These are phyloP conservation scores for Dactylorhiza incarnata DNA, from an alignment of 106 monocot species.

Conservation along the genomic window DNA sequence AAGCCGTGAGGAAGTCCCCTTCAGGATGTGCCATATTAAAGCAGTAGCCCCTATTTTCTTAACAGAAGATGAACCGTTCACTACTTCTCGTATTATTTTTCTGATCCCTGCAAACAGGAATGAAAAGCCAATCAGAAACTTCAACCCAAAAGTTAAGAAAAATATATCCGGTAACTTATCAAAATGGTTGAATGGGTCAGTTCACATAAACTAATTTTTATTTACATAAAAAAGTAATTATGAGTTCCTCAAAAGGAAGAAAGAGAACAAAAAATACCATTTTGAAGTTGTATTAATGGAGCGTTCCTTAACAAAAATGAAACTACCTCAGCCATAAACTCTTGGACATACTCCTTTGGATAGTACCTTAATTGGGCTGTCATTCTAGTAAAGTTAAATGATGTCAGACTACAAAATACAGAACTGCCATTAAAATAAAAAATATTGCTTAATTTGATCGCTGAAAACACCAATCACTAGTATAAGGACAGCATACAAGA, in stretches of 20 bases:
- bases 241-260: background rate
- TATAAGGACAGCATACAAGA: background rate
- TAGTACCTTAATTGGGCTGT: slow-evolving; percentile 58
- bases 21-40: slow-evolving; percentile 68
- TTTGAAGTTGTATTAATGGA: slow-evolving; percentile 40
- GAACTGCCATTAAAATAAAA: background rate
- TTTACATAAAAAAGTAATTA: background rate
- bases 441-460: background rate
- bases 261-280: slow-evolving; percentile 39
- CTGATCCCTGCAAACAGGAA: slow-evolving; percentile 42
- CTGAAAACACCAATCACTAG: background rate
- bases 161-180: background rate
- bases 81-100: slow-evolving; percentile 46
- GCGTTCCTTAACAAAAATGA: slow-evolving; percentile 87
- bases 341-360: slow-evolving; percentile 70
- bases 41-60: slow-evolving; percentile 39
- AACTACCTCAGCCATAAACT: slow-evolving; percentile 83
- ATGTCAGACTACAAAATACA: background rate
- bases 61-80: slow-evolving; percentile 23
- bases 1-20: slow-evolving; percentile 66
- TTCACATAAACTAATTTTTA: background rate
- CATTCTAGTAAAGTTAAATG: slow-evolving; percentile 30
- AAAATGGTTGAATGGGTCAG: background rate
- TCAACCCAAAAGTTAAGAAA: background rate
- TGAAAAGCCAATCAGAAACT: background rate